These are phyloP conservation scores for Lentinus brumalis DNA, from an alignment of 768 basidiomycete genomes.

Conservation along the genomic window DNA sequence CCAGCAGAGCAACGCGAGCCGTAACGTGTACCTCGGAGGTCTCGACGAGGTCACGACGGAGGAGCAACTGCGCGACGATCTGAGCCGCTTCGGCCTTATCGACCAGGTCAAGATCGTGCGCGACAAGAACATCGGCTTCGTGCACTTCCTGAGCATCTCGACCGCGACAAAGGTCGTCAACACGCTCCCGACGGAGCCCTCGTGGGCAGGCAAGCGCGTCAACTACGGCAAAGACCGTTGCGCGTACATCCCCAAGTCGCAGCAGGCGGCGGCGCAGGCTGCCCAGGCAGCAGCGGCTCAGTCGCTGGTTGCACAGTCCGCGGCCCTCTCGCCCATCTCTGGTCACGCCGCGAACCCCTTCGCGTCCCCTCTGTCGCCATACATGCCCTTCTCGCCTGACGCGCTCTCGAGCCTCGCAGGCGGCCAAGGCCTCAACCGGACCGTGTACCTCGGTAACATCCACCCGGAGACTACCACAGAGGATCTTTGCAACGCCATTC, in stretches of 20 bases:
- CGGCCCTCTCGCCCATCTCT: constrained; percentile 36
- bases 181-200: constrained; percentile 86
- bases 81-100: constrained; percentile 91
- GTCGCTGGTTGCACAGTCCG: constrained; percentile 57
- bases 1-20: constrained; percentile 86
- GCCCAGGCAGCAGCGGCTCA: constrained; percentile 88
- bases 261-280: constrained; percentile 84
- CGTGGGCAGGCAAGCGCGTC: constrained; percentile 95
- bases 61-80: constrained; percentile 87
- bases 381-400: constrained; percentile 42
- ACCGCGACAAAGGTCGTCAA: constrained; percentile 97
- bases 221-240: constrained; percentile 99
- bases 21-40: constrained; percentile 96
- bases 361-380: constrained; percentile 33
- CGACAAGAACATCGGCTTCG: constrained; percentile 99
- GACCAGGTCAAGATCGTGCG: constrained; percentile 99
- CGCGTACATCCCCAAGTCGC: constrained; percentile 95
- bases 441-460: constrained; percentile 94
- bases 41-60: constrained; percentile 90
- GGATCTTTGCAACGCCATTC: constrained; percentile 93
- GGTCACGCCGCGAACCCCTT: constrained; percentile 29
- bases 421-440: constrained; percentile 77
- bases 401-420: constrained; percentile 54
- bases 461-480: constrained; percentile 95
- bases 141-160: constrained; percentile 95